phyloP scores from a whole-genome alignment of 345 rosid species.

The Brassica incana region DNA sequence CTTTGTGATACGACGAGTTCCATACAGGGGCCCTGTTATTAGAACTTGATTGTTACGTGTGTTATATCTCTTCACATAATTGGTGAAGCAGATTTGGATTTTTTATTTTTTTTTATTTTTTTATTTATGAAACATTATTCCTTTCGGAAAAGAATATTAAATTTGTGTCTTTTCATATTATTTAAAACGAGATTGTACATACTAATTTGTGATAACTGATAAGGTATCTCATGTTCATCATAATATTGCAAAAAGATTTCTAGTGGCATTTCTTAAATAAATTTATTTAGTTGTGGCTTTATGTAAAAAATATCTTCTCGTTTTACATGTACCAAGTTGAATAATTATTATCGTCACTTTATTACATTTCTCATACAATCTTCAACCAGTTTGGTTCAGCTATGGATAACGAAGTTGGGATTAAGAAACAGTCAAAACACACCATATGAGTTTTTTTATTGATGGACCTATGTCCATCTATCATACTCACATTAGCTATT shows the following conservation, averaged over 20 bases:
- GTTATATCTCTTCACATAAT: neutral
- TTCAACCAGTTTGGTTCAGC: neutral
- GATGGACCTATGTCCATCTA: too few species aligned
- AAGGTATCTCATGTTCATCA: constrained; percentile 8
- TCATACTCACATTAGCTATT: neutral
- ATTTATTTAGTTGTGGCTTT: neutral
- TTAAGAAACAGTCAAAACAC: too few species aligned
- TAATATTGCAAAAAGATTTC: constrained; percentile 24
- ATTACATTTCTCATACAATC: too few species aligned
- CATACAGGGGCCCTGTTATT: constrained; percentile 76
- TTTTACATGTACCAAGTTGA: neutral
- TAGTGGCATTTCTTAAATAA: neutral
- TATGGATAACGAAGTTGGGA: too few species aligned
- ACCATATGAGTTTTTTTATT: neutral
- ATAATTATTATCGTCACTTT: neutral
- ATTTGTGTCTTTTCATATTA: neutral
- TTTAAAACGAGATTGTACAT: constrained; percentile 28
- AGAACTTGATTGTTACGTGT: constrained; percentile 42
- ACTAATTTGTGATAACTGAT: constrained; percentile 17
- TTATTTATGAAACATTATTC: constrained; percentile 14
- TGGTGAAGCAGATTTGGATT: constrained; percentile 2
- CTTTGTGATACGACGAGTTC: constrained; percentile 67
- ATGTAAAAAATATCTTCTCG: neutral
- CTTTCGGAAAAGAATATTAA: constrained; percentile 11
- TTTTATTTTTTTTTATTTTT: neutral